Base-by-base conservation (phyloP, 2,329 filamentous ascomycete genomes). In the Plenodomus lindquistii region DNA sequence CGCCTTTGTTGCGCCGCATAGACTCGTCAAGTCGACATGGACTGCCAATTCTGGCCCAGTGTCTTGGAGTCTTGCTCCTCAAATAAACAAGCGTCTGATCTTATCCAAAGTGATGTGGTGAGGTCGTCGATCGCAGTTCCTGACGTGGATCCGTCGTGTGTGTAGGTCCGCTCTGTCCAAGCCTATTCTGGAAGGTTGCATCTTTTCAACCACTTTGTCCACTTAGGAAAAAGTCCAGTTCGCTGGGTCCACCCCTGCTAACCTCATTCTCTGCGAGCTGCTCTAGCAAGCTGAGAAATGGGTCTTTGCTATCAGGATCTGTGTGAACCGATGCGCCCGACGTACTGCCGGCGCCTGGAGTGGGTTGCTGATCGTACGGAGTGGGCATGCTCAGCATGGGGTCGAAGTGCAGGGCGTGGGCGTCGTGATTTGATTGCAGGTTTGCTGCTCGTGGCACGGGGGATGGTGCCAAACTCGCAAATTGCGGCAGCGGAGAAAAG, bases 251-350 rank as follows among this genome's bases (percentile, higher is more conserved):
- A 0, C 86, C 88, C 42, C 82, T 77, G 36, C 79, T 78, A 44
- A 88, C 82, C 71, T 93, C 89, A 62, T 90, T 91, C 71, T 94
- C 89, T 0, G 89, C 89, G 49, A 94, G 78, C 72, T 94, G 89
- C 68, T 94, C 89, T 29, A 94, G 75, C 36, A 94, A 73, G 52
- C 83, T 88, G 35, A 94, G 72, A 65, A 95, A 94, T 0, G 89
- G 89, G 64, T 94, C 90, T 60, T 89, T 91, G 57, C 60, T 63
- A 40, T 93, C 89, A 39, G 66, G 62, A 50, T 76, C 75, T 18
- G 73, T 74, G 41, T 75, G 69, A 42, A 66, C 69, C 13, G 65
- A 69, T n/a, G 67, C 70, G 21, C 67, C 66, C 37, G 67, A 69
- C 11, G 72, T 72, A 47, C 73, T 77, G n/a, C 71, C 66, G 21